Evolutionary conservation across 179 eudicot genomes (phyloP).

Genomic region (Silene coronaria): DNA sequence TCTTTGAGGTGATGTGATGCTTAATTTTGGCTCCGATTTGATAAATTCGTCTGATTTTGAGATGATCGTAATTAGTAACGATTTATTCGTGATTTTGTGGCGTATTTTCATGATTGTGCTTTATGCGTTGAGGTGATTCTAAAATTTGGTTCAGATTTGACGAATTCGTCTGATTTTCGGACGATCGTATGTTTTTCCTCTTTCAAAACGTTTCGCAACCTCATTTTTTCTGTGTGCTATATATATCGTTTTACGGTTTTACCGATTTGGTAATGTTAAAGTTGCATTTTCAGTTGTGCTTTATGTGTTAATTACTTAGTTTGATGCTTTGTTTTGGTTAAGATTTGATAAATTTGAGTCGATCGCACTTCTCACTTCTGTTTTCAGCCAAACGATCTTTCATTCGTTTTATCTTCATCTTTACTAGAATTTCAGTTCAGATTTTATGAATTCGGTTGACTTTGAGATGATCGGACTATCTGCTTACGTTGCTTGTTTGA

Average conservation of each 20-base stretch:
- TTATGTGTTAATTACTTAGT: not conserved
- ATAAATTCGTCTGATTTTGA: not conserved
- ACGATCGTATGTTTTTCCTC: no score
- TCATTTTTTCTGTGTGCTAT: no score
- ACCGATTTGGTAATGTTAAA: no score
- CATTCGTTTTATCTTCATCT: no score
- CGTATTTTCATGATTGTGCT: not conserved
- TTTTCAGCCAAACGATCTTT: no score
- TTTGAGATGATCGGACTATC: no score
- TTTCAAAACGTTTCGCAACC: no score
- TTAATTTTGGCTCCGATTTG: not conserved
- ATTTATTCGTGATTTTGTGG: not conserved
- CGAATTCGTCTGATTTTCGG: not conserved
- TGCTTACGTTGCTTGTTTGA: no score
- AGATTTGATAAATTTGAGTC: not conserved
- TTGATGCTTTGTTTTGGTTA: not conserved
- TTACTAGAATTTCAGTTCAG: no score
- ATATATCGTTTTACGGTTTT: no score
- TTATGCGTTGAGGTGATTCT: not conserved
- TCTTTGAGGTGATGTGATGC: not conserved
- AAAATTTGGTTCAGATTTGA: not conserved
- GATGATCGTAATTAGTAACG: not conserved
- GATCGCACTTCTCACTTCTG: no score
- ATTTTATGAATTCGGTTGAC: no score
- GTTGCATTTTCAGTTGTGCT: not conserved